Conservation (phyloP, 352 stramenopile genomes). For the Sclerospora graminicola region DNA sequence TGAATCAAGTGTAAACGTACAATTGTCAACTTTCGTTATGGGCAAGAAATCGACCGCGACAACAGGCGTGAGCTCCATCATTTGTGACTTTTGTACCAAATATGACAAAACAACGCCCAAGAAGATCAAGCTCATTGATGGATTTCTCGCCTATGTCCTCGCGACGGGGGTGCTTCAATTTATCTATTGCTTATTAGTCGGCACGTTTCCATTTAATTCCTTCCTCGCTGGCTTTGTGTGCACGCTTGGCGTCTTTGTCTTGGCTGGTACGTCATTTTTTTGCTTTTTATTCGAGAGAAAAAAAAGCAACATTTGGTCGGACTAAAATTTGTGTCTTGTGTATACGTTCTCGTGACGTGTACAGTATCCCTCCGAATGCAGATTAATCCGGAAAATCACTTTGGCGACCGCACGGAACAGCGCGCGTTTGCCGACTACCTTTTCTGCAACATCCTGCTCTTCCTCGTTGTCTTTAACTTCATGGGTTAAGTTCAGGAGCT, state of each 20-base stretch:
- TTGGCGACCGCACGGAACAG: slow-evolving; percentile 73
- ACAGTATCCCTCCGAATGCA: slow-evolving; percentile 86
- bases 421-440: slow-evolving; percentile 87
- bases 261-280: slow-evolving; percentile 46
- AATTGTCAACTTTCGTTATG: too few relatives aligned
- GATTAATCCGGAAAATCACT: slow-evolving; percentile 82
- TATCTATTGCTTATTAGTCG: slow-evolving; percentile 86
- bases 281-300: too few relatives aligned
- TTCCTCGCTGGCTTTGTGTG: slow-evolving; percentile 87
- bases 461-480: slow-evolving; percentile 91
- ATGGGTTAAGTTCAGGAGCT: slow-evolving; percentile 90
- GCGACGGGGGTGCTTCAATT: slow-evolving; percentile 85
- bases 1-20: too few relatives aligned
- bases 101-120: slow-evolving; percentile 80
- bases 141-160: slow-evolving; percentile 85
- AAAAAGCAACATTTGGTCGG: too few relatives aligned
- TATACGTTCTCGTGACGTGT: neutral
- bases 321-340: too few relatives aligned
- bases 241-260: slow-evolving; percentile 85
- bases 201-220: slow-evolving; percentile 89
- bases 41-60: slow-evolving; percentile 25
- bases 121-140: slow-evolving; percentile 87
- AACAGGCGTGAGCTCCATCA: slow-evolving; percentile 35
- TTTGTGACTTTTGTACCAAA: slow-evolving; percentile 53
- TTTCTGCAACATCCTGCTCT: slow-evolving; percentile 89